Evolutionary conservation across 495 filamentous ascomycete genomes (phyloP).

Genomic region (Terfezia boudieri): DNA sequence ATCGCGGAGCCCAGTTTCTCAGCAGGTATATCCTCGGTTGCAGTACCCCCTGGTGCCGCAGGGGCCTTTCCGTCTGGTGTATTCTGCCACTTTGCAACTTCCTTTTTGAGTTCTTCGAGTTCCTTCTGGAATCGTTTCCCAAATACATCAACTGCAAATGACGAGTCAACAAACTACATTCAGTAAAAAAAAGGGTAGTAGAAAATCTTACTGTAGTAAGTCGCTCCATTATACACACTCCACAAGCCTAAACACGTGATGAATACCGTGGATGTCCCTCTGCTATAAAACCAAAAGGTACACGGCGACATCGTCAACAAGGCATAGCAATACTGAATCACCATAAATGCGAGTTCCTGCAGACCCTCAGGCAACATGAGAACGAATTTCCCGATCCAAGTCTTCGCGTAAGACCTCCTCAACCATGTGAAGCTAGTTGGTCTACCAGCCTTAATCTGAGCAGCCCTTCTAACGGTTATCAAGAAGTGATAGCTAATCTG

Average conservation of each 20-base stretch:
- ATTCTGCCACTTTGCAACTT: slow-evolving; percentile 72
- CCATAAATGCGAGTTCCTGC: slow-evolving; percentile 84
- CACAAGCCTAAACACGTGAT: slow-evolving; percentile 60
- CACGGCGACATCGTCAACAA: slow-evolving; percentile 82
- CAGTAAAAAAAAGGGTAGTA: background rate
- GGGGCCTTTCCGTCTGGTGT: background rate
- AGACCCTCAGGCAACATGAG: slow-evolving; percentile 47
- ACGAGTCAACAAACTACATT: background rate
- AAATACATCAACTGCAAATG: slow-evolving; percentile 44
- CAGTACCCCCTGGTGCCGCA: background rate
- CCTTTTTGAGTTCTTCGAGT: slow-evolving; percentile 67
- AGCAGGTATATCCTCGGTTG: background rate
- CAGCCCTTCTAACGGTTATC: slow-evolving; percentile 64
- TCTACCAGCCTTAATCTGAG: slow-evolving; percentile 86
- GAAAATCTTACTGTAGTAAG: slow-evolving; percentile 51
- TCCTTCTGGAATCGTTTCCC: slow-evolving; percentile 94
- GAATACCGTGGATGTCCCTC: slow-evolving; percentile 55
- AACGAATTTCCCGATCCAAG: slow-evolving; percentile 69
- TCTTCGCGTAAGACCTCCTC: slow-evolving; percentile 65
- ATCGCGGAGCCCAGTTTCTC: background rate
- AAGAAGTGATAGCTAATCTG: slow-evolving; percentile 78
- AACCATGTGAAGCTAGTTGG: slow-evolving; percentile 97
- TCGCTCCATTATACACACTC: slow-evolving; percentile 88
- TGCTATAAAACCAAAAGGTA: slow-evolving; percentile 83
- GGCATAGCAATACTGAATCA: slow-evolving; percentile 83